Conservation (phyloP, 1,284 basidiomycete species). For the Megacollybia platyphylla region DNA sequence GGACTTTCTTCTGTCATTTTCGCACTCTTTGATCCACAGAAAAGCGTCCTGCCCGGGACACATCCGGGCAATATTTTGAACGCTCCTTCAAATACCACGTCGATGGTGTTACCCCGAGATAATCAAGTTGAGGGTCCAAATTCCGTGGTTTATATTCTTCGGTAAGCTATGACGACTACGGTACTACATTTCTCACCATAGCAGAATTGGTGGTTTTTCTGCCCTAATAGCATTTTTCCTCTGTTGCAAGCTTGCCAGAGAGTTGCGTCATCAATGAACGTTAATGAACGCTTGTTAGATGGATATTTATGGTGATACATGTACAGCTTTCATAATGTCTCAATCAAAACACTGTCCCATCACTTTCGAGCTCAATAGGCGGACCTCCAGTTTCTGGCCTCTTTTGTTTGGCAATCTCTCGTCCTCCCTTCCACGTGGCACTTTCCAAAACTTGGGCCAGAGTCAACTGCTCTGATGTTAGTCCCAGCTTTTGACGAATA, state of each 20-base stretch:
- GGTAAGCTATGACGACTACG: conserved; percentile 26
- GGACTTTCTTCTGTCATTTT: conserved; percentile 57
- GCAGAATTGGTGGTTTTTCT: conserved; percentile 64
- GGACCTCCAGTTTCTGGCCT: conserved; percentile 70
- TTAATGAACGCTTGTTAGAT: neutral
- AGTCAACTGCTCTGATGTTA: conserved; percentile 37
- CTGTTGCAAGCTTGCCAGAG: conserved; percentile 51
- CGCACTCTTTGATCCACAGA: conserved; percentile 47
- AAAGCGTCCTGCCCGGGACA: conserved; percentile 28
- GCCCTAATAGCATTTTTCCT: conserved; percentile 60
- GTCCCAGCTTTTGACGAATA: conserved; percentile 48
- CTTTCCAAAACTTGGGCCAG: conserved; percentile 87
- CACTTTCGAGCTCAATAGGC: conserved; percentile 79
- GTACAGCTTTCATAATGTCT: conserved; percentile 1
- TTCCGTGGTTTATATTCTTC: conserved; percentile 69
- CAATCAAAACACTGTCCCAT: conserved; percentile 69
- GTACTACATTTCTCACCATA: conserved; percentile 4
- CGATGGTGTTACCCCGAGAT: conserved; percentile 1
- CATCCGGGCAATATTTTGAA: conserved; percentile 17
- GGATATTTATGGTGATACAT: neutral
- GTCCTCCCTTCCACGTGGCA: conserved; percentile 92
- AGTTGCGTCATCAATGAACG: conserved; percentile 34
- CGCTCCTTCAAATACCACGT: conserved; percentile 12
- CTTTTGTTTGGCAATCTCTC: conserved; percentile 78
- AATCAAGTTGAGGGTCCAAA: conserved; percentile 26